Evolutionary conservation across 306 rosid genomes (phyloP), one percentile per base, ranked within the genome.

Genomic region (Trifolium pratense): DNA sequence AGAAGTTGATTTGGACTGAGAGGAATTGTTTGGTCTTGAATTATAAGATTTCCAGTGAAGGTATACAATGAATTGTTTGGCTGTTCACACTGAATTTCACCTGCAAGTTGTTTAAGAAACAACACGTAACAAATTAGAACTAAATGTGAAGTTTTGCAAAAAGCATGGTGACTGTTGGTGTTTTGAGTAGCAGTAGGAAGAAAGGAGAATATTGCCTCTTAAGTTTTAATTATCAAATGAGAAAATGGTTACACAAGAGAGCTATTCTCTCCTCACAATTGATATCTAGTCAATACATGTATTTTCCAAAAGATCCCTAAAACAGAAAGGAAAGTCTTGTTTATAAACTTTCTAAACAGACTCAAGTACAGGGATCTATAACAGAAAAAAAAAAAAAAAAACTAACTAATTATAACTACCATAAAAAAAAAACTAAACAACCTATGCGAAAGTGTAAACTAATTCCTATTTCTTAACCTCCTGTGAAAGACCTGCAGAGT

Each of bases 41-140:
- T 49, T 51, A 91, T 80, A 83, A 83, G 93, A 81, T 91, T 91
- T 68, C 97, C 97, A 10, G 96, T 87, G 86, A 89, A 91, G 76
- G 97, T 91, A 86, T 91, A 91, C 53, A 91, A 77, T 67, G 97
- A 91, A 86, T 91, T 91, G 84, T 91, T 91, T 46, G 97, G 97
- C 25, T 91, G 97, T 78, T 91, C 97, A 71, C 97, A 89, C 82
- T 87, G 92, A 83, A 91, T 80, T 87, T 91, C 97, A 76, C 96
- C 97, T 91, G 87, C 78, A 87, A 74, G 68, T 70, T 66, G 52
- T n/a, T 14, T 77, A 29, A 45, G 36, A 68, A 73, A 48, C 20
- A 16, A n/a, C 13, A 21, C 12, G 2, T 82, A 63, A 75, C 20
- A 49, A 67, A 39, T 32, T 32, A 43, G 32, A 61, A 43, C 49